Percentiles rank a stretch among this genome's conserved stretches.
phyloP scores from a whole-genome alignment of 495 filamentous ascomycete genomes.

The Usnea hakonensis region DNA sequence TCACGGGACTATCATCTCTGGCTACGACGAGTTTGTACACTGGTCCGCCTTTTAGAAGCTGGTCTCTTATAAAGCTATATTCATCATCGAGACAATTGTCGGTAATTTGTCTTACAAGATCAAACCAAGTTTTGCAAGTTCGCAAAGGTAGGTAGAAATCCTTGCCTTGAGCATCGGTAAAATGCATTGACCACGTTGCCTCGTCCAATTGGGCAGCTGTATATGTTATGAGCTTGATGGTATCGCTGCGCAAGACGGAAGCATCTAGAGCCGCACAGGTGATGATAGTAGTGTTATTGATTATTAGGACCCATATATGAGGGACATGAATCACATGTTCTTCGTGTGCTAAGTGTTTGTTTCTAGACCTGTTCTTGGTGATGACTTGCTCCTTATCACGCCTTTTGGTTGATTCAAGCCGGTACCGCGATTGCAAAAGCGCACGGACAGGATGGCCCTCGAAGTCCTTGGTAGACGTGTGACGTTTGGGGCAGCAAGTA shows the following conservation, averaged over 20 bases:
- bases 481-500: not conserved
- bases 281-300: slow-evolving; percentile 10
- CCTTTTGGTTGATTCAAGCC: slow-evolving; percentile 8
- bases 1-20: not conserved
- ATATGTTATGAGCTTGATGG: slow-evolving; percentile 1
- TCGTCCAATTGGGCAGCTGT: slow-evolving; percentile 8
- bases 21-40: slow-evolving; percentile 3
- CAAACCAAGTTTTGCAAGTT: slow-evolving; percentile 14
- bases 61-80: slow-evolving; percentile 5
- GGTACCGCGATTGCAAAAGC: slow-evolving; percentile 9
- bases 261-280: slow-evolving; percentile 3
- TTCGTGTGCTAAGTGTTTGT: slow-evolving; percentile 1
- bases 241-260: slow-evolving; percentile 1
- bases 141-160: slow-evolving; percentile 8
- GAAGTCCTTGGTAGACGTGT: slow-evolving; percentile 1
- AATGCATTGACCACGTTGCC: slow-evolving; percentile 11
- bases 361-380: not conserved
- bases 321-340: slow-evolving; percentile 10
- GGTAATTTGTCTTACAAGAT: slow-evolving; percentile 8
- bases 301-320: slow-evolving; percentile 8
- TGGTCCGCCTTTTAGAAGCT: slow-evolving; percentile 3
- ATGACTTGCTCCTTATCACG: slow-evolving; percentile 11
- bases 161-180: slow-evolving; percentile 3
- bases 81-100: slow-evolving; percentile 8
- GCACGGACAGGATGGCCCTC: slow-evolving; percentile 11